Percentiles rank a stretch among this genome's conserved stretches.
Evolutionary conservation across 2,329 filamentous ascomycete genomes (phyloP).

Genomic region (Diaporthe sp.): DNA sequence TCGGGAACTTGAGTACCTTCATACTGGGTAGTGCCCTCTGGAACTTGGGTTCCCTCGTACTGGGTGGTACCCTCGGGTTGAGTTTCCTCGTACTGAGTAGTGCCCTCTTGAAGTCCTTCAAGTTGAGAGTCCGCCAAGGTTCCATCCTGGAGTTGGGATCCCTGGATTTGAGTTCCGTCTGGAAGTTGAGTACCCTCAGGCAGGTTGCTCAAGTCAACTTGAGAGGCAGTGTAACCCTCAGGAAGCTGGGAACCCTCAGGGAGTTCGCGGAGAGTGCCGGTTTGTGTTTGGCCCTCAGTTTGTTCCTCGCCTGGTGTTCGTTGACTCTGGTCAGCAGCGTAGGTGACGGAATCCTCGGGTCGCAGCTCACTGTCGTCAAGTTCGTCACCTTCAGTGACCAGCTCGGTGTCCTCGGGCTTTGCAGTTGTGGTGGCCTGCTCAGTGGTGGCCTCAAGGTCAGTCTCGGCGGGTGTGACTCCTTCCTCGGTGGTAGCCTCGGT

Average conservation of each 20-base stretch:
- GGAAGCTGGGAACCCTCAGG: slow-evolving; percentile 11
- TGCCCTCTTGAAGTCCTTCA: neutral
- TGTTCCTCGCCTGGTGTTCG: slow-evolving; percentile 6
- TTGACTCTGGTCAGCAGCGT: slow-evolving; percentile 39
- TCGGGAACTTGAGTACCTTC: slow-evolving; percentile 8
- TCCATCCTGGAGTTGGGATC: slow-evolving; percentile 19
- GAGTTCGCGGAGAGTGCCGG: slow-evolving; percentile 5
- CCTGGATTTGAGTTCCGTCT: slow-evolving; percentile 14
- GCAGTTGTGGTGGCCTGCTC: slow-evolving; percentile 37
- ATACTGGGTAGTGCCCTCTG: slow-evolving; percentile 16
- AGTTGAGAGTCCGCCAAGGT: neutral
- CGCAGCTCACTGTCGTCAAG: slow-evolving; percentile 33
- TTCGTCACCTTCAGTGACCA: slow-evolving; percentile 22
- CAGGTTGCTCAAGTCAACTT: slow-evolving; percentile 5
- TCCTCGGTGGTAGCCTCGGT: slow-evolving; percentile 36
- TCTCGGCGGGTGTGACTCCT: slow-evolving; percentile 34
- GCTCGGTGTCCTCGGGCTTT: slow-evolving; percentile 29
- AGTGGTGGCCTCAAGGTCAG: slow-evolving; percentile 36
- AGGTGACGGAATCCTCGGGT: slow-evolving; percentile 39
- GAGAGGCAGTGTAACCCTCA: slow-evolving; percentile 2
- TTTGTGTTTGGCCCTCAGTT: slow-evolving; percentile 4
- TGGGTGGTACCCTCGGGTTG: slow-evolving; percentile 17
- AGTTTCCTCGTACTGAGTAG: slow-evolving; percentile 15
- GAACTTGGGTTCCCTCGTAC: neutral
- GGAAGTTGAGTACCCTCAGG: slow-evolving; percentile 17